Evolutionary conservation across 1,284 basidiomycete genomes (phyloP), one percentile per base, ranked within the genome.

Genomic region (Moesziomyces antarcticus): DNA sequence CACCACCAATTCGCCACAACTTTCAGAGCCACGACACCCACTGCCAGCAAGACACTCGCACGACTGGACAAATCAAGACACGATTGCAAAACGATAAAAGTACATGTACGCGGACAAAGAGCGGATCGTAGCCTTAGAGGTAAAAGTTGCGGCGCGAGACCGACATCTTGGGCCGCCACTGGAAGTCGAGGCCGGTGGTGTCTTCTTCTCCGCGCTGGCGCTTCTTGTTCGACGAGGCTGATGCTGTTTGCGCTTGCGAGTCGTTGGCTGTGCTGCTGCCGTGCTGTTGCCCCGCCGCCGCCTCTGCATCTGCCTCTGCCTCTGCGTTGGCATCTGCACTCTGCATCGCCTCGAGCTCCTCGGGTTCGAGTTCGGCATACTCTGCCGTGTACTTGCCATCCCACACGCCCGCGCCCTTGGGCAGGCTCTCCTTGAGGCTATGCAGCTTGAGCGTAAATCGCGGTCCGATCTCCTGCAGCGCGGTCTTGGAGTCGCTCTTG

Each of bases 401-500:
- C 75, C 90, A 79, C 87, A 88, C 78, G 1, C 82, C 82, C 10
- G 81, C 82, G 3, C 82, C 82, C 46, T 84, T 89, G 86, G 95
- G 95, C 33, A 96, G 86, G 13, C 94, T 93, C 78, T 93, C 93
- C 82, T 92, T 91, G 68, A 99, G 85, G 87, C 91, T 96, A 35
- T 91, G 87, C 60, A 99, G 86, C 86, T 99, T 99, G 20, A 99
- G 87, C 0, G 97, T 99, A 83, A 99, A 98, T 27, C 96, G 89
- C 5, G 97, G 97, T 0, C 97, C 97, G 68, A 99, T 99, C 85
- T 99, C 97, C 85, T 99, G 97, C 52, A 99, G 86, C 18, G 92
- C 90, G 11, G 97, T 94, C 82, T 93, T 95, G 49, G 84, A 67
- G 30, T 80, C 78, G 48, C 92, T 93, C 49, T 93, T 89, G 85